These are phyloP conservation scores for Kwoniella sp. DNA, from an alignment of 768 basidiomycete species.

Conservation along the genomic window DNA sequence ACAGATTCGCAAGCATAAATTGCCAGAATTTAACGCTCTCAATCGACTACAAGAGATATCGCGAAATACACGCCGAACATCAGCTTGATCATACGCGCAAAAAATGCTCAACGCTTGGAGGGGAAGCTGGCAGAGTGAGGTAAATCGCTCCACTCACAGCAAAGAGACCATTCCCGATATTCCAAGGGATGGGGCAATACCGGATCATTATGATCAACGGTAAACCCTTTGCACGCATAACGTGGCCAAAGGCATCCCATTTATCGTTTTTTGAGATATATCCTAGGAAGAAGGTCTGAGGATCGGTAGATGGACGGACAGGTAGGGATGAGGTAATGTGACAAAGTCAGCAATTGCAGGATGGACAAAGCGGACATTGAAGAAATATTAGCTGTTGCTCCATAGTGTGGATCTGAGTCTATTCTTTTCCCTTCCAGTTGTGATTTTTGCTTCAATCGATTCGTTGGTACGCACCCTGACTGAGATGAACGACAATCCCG, in stretches of 20 bases:
- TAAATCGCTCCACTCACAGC: conserved; percentile 40
- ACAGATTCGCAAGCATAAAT: conserved; percentile 54
- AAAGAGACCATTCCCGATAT: conserved; percentile 54
- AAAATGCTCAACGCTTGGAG: no score
- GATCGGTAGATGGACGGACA: no score
- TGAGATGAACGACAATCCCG: conserved; percentile 48
- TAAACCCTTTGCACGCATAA: conserved; percentile 53
- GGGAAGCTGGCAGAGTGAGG: neutral
- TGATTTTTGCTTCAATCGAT: no score
- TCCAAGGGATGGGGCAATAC: conserved; percentile 55
- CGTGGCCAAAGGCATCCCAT: conserved; percentile 54
- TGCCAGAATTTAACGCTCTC: conserved; percentile 52
- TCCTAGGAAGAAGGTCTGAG: conserved; percentile 53
- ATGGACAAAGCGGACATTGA: no score
- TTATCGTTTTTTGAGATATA: conserved; percentile 46
- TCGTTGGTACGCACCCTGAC: conserved; percentile 50
- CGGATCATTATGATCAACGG: conserved; percentile 55
- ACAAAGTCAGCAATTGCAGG: no score
- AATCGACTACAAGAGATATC: conserved; percentile 37
- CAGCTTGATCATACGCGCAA: neutral
- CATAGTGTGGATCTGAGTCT: no score
- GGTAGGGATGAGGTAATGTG: neutral
- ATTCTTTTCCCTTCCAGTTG: no score
- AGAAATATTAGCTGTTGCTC: no score
- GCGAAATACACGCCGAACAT: no score